Percentiles rank a stretch among this genome's conserved stretches.
These are phyloP conservation scores for Ganoderma lucidum DNA, from an alignment of 1,284 basidiomycete species.

Conservation along the genomic window DNA sequence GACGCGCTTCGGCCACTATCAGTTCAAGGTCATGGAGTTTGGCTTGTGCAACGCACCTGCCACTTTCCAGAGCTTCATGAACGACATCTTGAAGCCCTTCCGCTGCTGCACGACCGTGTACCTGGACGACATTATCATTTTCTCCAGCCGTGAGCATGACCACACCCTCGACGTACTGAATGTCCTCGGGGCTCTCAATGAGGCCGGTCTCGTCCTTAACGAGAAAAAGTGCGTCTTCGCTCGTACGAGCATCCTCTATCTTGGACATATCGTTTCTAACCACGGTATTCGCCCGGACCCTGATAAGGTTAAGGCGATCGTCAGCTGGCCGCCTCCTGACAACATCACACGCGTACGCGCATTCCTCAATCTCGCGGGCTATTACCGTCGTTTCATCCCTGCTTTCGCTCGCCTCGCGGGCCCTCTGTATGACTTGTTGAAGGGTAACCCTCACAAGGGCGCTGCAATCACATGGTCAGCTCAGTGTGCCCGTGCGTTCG, in stretches of 20 bases:
- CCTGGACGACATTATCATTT: constrained; percentile 40
- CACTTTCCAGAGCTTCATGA: constrained; percentile 37
- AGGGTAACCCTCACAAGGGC: constrained; percentile 40
- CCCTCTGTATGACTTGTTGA: constrained; percentile 44
- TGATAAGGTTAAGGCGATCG: neutral
- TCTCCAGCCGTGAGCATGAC: constrained; percentile 34
- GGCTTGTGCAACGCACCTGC: constrained; percentile 40
- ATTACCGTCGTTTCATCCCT: too few species aligned
- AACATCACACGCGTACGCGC: too few species aligned
- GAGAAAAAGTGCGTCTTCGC: too few species aligned
- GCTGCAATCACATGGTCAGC: neutral
- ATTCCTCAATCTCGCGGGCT: too few species aligned
- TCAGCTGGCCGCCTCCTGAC: too few species aligned
- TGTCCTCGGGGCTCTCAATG: constrained; percentile 39
- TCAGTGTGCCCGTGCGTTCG: neutral
- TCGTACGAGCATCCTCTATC: too few species aligned
- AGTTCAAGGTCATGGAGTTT: constrained; percentile 49
- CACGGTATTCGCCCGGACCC: too few species aligned
- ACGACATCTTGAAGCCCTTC: constrained; percentile 36
- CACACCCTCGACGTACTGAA: constrained; percentile 46
- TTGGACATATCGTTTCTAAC: too few species aligned
- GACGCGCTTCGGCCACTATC: constrained; percentile 46
- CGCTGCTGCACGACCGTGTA: constrained; percentile 25
- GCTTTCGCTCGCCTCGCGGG: neutral
- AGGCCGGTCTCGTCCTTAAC: too few species aligned